These are phyloP conservation scores for Arachnomyces sp. DNA, from an alignment of 2,329 filamentous ascomycete species.

Conservation along the genomic window DNA sequence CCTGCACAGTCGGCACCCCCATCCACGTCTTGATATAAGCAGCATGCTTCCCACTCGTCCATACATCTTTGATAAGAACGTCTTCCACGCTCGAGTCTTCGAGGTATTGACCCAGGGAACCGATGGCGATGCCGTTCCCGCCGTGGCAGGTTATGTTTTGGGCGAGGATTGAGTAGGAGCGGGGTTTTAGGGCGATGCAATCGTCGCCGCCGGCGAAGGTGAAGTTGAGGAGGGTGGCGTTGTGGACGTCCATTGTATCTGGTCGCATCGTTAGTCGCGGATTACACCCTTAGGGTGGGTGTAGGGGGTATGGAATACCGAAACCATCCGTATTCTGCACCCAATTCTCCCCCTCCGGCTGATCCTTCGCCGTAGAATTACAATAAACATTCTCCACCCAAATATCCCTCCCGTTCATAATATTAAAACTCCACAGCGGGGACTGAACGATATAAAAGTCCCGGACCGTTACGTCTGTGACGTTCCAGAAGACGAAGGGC, in stretches of 20 bases:
- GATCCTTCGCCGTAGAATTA: conserved; percentile 45
- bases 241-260: conserved; percentile 49
- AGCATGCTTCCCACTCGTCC: conserved; percentile 4
- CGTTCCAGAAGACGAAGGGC: conserved; percentile 54
- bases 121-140: conserved; percentile 47
- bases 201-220: conserved; percentile 52
- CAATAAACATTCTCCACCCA: conserved; percentile 44
- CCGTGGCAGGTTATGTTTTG: conserved; percentile 49
- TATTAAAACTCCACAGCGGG: conserved; percentile 48
- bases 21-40: conserved; percentile 54
- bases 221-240: conserved; percentile 45
- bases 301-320: too few species aligned
- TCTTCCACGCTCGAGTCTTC: conserved; percentile 48
- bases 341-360: conserved; percentile 48
- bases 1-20: conserved; percentile 29
- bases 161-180: conserved; percentile 52
- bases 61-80: conserved; percentile 41
- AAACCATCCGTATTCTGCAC: conserved; percentile 54
- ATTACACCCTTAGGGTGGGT: too few species aligned
- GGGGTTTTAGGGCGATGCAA: conserved; percentile 56
- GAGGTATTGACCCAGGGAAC: conserved; percentile 49
- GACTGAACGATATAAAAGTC: conserved; percentile 47
- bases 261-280: not conserved
- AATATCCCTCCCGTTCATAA: conserved; percentile 52
- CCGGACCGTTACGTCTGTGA: conserved; percentile 46